Conservation (phyloP, 345 rosid genomes). For the Populus davidiana region DNA sequence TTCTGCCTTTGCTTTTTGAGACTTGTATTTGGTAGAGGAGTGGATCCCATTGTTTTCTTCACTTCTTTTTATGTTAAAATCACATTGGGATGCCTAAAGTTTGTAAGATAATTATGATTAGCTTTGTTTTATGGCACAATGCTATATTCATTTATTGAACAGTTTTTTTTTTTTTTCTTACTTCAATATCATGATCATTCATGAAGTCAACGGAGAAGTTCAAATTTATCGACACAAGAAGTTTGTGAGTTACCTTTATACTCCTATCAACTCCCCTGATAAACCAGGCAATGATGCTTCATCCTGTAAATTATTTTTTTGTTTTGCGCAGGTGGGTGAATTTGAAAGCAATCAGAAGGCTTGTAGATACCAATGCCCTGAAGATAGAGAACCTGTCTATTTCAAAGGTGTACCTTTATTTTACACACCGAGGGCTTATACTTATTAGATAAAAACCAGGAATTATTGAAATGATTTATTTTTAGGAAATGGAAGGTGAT, state of each 20-base stretch:
- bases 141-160: not conserved
- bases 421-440: not conserved
- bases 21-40: not conserved
- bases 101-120: not conserved
- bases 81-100: not conserved
- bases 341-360: constrained; percentile 48
- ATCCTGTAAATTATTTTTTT: constrained; percentile 5
- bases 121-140: constrained; percentile 9
- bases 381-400: constrained; percentile 24
- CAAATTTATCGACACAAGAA: constrained; percentile 48
- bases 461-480: not conserved
- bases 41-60: not conserved
- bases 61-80: not conserved
- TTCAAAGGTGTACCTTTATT: constrained; percentile 32
- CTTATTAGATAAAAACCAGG: not conserved
- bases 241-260: constrained; percentile 40
- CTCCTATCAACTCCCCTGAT: not conserved
- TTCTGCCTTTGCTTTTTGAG: not conserved
- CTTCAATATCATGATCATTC: constrained; percentile 11
- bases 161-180: constrained; percentile 12
- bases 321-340: constrained; percentile 48
- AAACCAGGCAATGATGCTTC: constrained; percentile 1
- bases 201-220: constrained; percentile 38
- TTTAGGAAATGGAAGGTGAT: constrained; percentile 24
- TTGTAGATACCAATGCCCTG: constrained; percentile 39